Conservation (phyloP, 805 yeast species). For the Kregervanrija pseudodelftensis region DNA sequence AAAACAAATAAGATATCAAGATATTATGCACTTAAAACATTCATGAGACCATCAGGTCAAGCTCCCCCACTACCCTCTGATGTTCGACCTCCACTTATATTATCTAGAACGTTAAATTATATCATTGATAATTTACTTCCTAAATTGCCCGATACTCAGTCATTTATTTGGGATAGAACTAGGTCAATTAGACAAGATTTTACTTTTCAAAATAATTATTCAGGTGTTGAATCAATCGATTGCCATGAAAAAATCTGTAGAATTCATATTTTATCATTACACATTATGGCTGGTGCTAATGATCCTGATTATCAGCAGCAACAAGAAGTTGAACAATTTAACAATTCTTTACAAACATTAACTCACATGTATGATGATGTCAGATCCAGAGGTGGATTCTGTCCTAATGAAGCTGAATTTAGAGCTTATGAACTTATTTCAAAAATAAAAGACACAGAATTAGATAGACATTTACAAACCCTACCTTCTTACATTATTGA, state of each 20-base stretch:
- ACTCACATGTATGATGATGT: slow-evolving; percentile 82
- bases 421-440: slow-evolving; percentile 79
- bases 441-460: slow-evolving; percentile 77
- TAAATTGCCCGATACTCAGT: slow-evolving; percentile 74
- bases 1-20: slow-evolving; percentile 50
- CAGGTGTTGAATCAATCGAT: slow-evolving; percentile 88
- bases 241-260: slow-evolving; percentile 90
- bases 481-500: slow-evolving; percentile 52
- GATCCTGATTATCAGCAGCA: slow-evolving; percentile 77
- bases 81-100: slow-evolving; percentile 83
- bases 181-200: slow-evolving; percentile 95
- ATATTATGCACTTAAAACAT: slow-evolving; percentile 73
- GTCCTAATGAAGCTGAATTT: slow-evolving; percentile 89
- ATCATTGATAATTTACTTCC: slow-evolving; percentile 57
- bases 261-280: slow-evolving; percentile 75
- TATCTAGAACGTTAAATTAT: slow-evolving; percentile 62
- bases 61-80: slow-evolving; percentile 97
- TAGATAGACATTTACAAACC: slow-evolving; percentile 66
- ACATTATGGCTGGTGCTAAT: slow-evolving; percentile 70
- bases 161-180: slow-evolving; percentile 95
- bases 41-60: slow-evolving; percentile 96
- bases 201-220: slow-evolving; percentile 89
- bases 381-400: slow-evolving; percentile 55
- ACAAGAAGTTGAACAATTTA: slow-evolving; percentile 92
- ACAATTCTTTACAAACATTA: slow-evolving; percentile 82